phyloP scores from a whole-genome alignment of 1,139 yeast species.

The Suhomyces guaymorum region DNA sequence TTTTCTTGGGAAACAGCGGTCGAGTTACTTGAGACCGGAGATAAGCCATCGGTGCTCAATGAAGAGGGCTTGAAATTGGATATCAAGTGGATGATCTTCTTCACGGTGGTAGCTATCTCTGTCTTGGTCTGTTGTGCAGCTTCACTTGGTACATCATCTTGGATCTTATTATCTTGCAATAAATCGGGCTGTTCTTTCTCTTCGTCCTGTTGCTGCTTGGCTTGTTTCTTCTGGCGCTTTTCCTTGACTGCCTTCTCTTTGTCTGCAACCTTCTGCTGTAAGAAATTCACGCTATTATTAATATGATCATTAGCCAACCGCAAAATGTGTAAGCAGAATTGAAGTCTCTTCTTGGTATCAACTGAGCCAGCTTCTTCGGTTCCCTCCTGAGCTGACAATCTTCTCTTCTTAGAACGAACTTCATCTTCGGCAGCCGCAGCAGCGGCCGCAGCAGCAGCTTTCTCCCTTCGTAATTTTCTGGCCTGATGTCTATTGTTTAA shows the following conservation, averaged over 20 bases:
- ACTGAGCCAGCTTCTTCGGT: conserved; percentile 37
- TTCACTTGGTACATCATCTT: conserved; percentile 15
- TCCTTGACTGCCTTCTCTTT: conserved; percentile 20
- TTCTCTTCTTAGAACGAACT: conserved; percentile 24
- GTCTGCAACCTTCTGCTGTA: conserved; percentile 48
- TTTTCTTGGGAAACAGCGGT: conserved; percentile 13
- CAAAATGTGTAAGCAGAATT: conserved; percentile 71
- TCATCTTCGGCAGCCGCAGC: conserved; percentile 7
- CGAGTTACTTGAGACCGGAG: conserved; percentile 9
- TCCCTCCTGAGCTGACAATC: conserved; percentile 12
- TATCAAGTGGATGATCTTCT: conserved; percentile 81
- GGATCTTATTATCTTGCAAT: conserved; percentile 8
- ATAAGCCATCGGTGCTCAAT: conserved; percentile 23
- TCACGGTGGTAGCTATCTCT: conserved; percentile 85
- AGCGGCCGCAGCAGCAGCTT: conserved; percentile 12
- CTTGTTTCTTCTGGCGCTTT: conserved; percentile 12
- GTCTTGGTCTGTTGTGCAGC: conserved; percentile 58
- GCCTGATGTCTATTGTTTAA: conserved; percentile 43
- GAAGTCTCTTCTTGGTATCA: conserved; percentile 69
- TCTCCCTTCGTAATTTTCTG: conserved; percentile 25
- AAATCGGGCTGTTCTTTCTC: conserved; percentile 10
- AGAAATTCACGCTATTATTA: conserved; percentile 58
- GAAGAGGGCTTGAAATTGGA: conserved; percentile 86
- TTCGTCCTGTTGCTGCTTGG: conserved; percentile 14
- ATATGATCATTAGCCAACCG: conserved; percentile 76